Percentiles rank a stretch among this genome's conserved stretches.
Evolutionary conservation across 2,329 filamentous ascomycete species (phyloP).

Genomic region (Hypoxylon sp.): DNA sequence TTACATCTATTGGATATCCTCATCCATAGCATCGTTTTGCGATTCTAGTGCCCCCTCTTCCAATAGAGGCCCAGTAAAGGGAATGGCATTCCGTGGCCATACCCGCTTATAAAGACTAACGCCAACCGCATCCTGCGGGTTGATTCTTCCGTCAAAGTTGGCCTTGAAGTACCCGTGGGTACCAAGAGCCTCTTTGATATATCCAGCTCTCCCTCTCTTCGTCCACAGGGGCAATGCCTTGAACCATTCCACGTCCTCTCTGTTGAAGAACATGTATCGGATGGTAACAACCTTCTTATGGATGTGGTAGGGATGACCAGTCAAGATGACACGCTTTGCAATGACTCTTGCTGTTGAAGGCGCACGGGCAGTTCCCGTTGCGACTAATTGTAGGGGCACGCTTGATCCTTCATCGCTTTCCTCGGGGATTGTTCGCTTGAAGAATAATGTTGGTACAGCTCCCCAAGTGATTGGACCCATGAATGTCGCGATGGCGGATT

Average conservation of each 20-base stretch:
- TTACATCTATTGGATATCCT: constrained; percentile 52
- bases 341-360: constrained; percentile 84
- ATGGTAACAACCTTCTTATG: constrained; percentile 98
- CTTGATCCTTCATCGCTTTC: constrained; percentile 61
- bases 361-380: constrained; percentile 87
- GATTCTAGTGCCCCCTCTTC: constrained; percentile 51
- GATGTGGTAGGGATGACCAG: constrained; percentile 98
- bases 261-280: constrained; percentile 99
- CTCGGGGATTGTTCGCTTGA: constrained; percentile 71
- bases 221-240: constrained; percentile 97
- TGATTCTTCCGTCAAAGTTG: constrained; percentile 95
- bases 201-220: constrained; percentile 86
- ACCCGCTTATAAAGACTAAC: constrained; percentile 91
- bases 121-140: constrained; percentile 93
- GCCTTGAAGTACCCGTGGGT: constrained; percentile 99
- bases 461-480: constrained; percentile 95
- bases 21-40: constrained; percentile 59
- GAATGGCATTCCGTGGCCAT: constrained; percentile 79
- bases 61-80: constrained; percentile 62
- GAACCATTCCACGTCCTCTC: constrained; percentile 96
- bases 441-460: constrained; percentile 89
- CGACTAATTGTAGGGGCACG: constrained; percentile 79
- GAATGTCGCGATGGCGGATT: constrained; percentile 90
- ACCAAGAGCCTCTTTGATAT: constrained; percentile 92
- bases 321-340: constrained; percentile 93